Evolutionary conservation across 352 stramenopile genomes (phyloP).

Genomic region (Globisporangium alternatum): DNA sequence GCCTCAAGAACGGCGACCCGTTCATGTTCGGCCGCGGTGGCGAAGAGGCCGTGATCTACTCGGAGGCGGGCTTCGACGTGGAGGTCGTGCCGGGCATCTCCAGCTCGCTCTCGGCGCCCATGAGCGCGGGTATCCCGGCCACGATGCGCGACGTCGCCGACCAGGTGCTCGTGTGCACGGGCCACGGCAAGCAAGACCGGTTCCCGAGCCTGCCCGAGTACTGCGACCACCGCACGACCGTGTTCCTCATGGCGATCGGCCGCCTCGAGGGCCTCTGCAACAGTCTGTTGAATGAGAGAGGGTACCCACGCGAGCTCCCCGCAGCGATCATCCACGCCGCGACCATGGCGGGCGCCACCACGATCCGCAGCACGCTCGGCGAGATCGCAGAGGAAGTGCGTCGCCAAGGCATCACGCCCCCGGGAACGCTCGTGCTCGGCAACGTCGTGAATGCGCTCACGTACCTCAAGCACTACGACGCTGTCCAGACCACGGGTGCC

Average conservation of each 20-base stretch:
- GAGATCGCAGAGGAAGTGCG: slow-evolving; percentile 89
- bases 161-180: slow-evolving; percentile 92
- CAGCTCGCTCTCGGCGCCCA: slow-evolving; percentile 92
- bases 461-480: slow-evolving; percentile 65
- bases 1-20: slow-evolving; percentile 97
- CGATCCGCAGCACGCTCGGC: slow-evolving; percentile 84
- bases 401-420: slow-evolving; percentile 82
- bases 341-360: slow-evolving; percentile 88
- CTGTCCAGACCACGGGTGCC: slow-evolving; percentile 30
- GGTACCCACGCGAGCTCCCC: slow-evolving; percentile 89
- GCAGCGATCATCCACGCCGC: slow-evolving; percentile 93
- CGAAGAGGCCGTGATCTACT: slow-evolving; percentile 90
- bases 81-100: slow-evolving; percentile 92
- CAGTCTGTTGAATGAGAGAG: slow-evolving; percentile 68
- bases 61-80: slow-evolving; percentile 70
- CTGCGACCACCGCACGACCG: slow-evolving; percentile 93
- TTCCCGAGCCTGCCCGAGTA: slow-evolving; percentile 93
- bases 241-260: slow-evolving; percentile 98
- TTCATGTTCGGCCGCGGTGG: slow-evolving; percentile 96
- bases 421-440: slow-evolving; percentile 93
- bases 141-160: slow-evolving; percentile 95
- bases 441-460: slow-evolving; percentile 87
- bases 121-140: slow-evolving; percentile 93
- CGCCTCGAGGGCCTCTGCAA: slow-evolving; percentile 87
- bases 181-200: slow-evolving; percentile 91